Conservation (phyloP, 345 rosid genomes). For the Sisymbrium altissimum region DNA sequence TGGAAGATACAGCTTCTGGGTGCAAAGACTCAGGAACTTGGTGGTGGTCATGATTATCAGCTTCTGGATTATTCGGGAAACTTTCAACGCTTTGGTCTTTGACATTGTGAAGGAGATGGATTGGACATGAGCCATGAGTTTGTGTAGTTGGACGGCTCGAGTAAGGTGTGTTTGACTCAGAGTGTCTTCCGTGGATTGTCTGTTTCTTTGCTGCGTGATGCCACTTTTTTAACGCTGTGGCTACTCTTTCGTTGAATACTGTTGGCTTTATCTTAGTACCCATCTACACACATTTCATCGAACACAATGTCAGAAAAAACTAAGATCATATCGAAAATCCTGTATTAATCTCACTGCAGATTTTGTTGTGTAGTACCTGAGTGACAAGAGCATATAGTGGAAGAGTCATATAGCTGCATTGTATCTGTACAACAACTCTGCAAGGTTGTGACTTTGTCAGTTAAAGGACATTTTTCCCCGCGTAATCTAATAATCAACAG, state of each 20-base stretch:
- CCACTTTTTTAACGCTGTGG: slow-evolving; percentile 75
- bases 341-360: background rate
- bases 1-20: slow-evolving; percentile 35
- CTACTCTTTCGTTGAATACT: slow-evolving; percentile 70
- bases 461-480: background rate
- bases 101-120: slow-evolving; percentile 58
- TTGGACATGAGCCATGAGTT: slow-evolving; percentile 58
- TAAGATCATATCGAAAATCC: background rate
- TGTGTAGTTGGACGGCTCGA: slow-evolving; percentile 77
- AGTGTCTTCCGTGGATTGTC: slow-evolving; percentile 50
- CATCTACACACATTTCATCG: slow-evolving; percentile 50
- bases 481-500: background rate
- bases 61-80: too few species aligned
- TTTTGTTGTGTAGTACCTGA: slow-evolving; percentile 46
- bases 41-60: slow-evolving; percentile 27
- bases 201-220: slow-evolving; percentile 61
- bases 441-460: slow-evolving; percentile 5
- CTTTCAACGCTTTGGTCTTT: slow-evolving; percentile 43
- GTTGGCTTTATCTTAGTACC: slow-evolving; percentile 84
- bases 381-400: slow-evolving; percentile 96
- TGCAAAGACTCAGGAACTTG: slow-evolving; percentile 50
- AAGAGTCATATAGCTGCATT: slow-evolving; percentile 93
- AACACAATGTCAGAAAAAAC: background rate
- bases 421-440: slow-evolving; percentile 71
- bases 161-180: slow-evolving; percentile 47